phyloP scores from a whole-genome alignment of 1,139 yeast genomes.

The Meyerozyma athensensis region DNA sequence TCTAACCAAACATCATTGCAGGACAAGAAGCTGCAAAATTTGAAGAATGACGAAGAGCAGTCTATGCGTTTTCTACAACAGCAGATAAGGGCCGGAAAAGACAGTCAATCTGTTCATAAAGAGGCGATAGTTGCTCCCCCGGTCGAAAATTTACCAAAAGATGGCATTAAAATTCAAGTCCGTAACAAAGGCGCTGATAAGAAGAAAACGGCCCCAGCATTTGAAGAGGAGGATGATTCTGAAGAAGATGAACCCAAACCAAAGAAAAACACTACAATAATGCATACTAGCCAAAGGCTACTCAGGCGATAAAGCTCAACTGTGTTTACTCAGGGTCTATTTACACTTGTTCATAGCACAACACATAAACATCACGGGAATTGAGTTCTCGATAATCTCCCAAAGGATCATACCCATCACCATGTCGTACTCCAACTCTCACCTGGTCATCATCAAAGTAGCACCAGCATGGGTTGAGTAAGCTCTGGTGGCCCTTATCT shows the following conservation, averaged over 20 bases:
- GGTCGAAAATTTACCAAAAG: neutral
- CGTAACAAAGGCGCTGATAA: neutral
- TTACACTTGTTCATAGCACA: slow-evolving; percentile 55
- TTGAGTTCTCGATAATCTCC: slow-evolving; percentile 35
- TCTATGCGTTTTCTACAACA: slow-evolving; percentile 9
- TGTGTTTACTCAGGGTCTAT: neutral
- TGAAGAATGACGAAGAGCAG: slow-evolving; percentile 10
- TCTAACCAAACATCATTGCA: neutral
- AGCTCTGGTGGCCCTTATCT: slow-evolving; percentile 19
- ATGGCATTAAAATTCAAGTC: neutral
- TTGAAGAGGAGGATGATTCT: neutral
- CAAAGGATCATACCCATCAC: slow-evolving; percentile 31
- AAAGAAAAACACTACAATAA: neutral
- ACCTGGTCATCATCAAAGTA: slow-evolving; percentile 69
- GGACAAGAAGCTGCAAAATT: slow-evolving; percentile 2
- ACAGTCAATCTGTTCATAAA: neutral
- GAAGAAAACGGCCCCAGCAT: neutral
- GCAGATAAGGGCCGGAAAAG: slow-evolving; percentile 11
- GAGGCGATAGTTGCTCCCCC: neutral
- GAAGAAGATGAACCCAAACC: neutral
- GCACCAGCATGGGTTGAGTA: slow-evolving; percentile 50
- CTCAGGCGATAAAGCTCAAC: neutral
- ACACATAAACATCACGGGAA: slow-evolving; percentile 66
- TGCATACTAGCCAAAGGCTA: neutral
- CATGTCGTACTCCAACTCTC: slow-evolving; percentile 44